These are phyloP conservation scores for Chaetoceros muelleri DNA, from an alignment of 108 stramenopile species.

Conservation along the genomic window DNA sequence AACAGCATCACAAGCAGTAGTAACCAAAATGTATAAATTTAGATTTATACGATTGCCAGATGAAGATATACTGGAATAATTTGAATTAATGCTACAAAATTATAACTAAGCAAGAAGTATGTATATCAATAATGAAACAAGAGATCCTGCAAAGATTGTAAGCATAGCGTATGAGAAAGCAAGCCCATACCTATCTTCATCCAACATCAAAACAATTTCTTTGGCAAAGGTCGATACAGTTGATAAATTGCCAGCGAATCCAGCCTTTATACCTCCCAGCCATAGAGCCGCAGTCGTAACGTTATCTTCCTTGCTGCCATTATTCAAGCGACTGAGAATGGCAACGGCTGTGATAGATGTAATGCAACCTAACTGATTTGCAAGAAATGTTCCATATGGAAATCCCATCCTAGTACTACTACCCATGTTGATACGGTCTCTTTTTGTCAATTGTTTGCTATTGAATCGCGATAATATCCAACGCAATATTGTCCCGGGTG, in stretches of 20 bases:
- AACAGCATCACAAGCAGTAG: too few relatives aligned
- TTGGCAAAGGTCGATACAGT: conserved; percentile 69
- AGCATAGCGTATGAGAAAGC: too few relatives aligned
- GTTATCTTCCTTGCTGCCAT: neutral
- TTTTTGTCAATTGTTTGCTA: conserved; percentile 7
- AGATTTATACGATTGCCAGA: too few relatives aligned
- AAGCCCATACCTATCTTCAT: too few relatives aligned
- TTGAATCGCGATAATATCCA: conserved; percentile 50
- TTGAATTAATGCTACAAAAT: too few relatives aligned
- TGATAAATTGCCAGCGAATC: conserved; percentile 63
- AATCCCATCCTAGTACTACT: conserved; percentile 25
- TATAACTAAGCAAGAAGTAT: too few relatives aligned
- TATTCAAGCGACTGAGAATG: conserved; percentile 8
- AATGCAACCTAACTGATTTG: conserved; percentile 41
- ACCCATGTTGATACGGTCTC: neutral
- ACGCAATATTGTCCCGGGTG: conserved; percentile 44
- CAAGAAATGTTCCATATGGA: conserved; percentile 56
- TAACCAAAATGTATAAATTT: too few relatives aligned
- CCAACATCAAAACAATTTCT: conserved; percentile 41
- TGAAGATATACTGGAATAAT: too few relatives aligned
- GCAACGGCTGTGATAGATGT: conserved; percentile 25
- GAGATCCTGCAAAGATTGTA: too few relatives aligned
- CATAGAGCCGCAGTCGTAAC: conserved; percentile 7
- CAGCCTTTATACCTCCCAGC: conserved; percentile 24
- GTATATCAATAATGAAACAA: too few relatives aligned